Conservation (phyloP, 169 alveolate genomes). For the Cryptosporidium ubiquitum region DNA sequence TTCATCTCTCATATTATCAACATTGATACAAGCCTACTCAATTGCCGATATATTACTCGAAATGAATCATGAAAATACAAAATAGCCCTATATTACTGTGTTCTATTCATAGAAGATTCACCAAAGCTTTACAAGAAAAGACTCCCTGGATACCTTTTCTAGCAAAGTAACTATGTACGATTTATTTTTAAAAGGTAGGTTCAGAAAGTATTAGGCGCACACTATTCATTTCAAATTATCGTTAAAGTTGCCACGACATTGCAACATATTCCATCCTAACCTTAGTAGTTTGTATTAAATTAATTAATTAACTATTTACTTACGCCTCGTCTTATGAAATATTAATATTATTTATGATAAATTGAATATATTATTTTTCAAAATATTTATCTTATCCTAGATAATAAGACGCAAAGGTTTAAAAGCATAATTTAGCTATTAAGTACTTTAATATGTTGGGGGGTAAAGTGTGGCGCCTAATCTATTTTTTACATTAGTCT, state of each 20-base stretch:
- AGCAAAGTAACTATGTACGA: background rate
- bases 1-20: conserved; percentile 44
- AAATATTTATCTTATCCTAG: background rate
- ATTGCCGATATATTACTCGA: conserved; percentile 35
- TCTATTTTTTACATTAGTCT: background rate
- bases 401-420: conserved; percentile 13
- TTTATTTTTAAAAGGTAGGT: background rate
- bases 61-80: background rate
- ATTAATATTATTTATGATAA: background rate
- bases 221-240: conserved; percentile 2
- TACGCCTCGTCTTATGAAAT: conserved; percentile 10
- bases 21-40: conserved; percentile 29
- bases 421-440: background rate
- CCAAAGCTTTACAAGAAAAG: background rate
- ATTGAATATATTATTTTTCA: background rate
- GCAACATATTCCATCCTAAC: conserved; percentile 9
- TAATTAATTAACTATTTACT: background rate
- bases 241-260: conserved; percentile 22
- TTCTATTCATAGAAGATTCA: background rate
- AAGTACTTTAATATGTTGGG: background rate
- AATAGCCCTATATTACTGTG: background rate
- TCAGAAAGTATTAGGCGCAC: conserved; percentile 6
- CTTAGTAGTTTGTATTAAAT: background rate
- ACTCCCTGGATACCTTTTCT: background rate
- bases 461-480: conserved; percentile 5